Evolutionary conservation across 805 yeast genomes (phyloP), one percentile per base, ranked within the genome.

Genomic region (Kuraishia hungarica): DNA sequence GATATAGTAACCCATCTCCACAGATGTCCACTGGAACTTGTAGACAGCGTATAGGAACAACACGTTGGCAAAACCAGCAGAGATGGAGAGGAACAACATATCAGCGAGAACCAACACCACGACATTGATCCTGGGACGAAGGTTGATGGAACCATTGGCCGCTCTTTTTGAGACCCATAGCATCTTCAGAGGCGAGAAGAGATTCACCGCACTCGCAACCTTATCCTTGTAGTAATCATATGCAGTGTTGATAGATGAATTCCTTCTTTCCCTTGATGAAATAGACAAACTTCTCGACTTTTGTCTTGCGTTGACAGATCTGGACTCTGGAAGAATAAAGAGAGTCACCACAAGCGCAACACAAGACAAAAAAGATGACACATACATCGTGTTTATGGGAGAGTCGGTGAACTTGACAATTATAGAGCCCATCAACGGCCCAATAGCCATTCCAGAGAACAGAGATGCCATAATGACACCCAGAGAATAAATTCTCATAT

Each of bases 381-480:
- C 48, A 48, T 65, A 68, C 11, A 77, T 54, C 0, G 80, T 67
- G 1, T 60, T 39, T 15, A 67, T 55, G 2, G 71, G 66, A 11
- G 60, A 53, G 55, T 67, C 59, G 59, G 69, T 54, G 0, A 55
- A 5, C 28, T 66, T 66, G 2, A 74, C 61, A 1, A 73, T 51
- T 0, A 71, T 35, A 39, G 84, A 79, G 2, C 89, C 84, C 1
- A 78, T 54, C 46, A 84, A 58, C 0, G 96, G 94, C 1, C 93
- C 94, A 8, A 78, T 13, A 1, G 86, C 85, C 59, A 82, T 62
- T 0, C 91, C 87, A 2, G 77, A 72, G 61, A 80, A 84, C 52
- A 86, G 67, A 19, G 79, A 68, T 11, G 92, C 88, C 64, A 79
- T 72, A 24, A 80, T 70, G 28, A 81, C 69, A 13, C 92, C 89